These are phyloP conservation scores for Calonectria pseudoreteaudii DNA, from an alignment of 2,329 filamentous ascomycete species.

Conservation along the genomic window DNA sequence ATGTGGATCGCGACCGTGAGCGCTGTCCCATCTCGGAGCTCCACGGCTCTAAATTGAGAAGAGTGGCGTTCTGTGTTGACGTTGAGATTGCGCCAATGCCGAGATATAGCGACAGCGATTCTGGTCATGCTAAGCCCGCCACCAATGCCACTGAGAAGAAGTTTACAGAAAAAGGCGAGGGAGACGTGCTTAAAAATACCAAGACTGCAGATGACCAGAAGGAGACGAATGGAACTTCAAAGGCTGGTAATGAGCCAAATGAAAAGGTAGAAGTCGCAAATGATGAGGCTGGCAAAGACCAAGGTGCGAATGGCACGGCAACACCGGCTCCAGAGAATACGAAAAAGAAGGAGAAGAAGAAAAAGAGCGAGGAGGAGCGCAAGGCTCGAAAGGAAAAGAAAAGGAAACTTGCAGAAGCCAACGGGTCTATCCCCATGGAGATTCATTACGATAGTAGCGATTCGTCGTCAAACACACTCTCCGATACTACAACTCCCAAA, in stretches of 20 bases:
- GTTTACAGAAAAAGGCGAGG: slow-evolving; percentile 77
- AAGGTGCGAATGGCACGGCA: slow-evolving; percentile 39
- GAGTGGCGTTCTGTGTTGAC: slow-evolving; percentile 96
- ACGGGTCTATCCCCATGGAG: slow-evolving; percentile 88
- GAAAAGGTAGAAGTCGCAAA: slow-evolving; percentile 49
- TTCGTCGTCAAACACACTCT: slow-evolving; percentile 54
- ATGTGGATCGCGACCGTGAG: slow-evolving; percentile 83
- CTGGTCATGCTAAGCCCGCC: slow-evolving; percentile 52
- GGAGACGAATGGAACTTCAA: slow-evolving; percentile 53
- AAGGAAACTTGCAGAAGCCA: slow-evolving; percentile 85
- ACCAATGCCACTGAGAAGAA: slow-evolving; percentile 68
- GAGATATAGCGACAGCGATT: slow-evolving; percentile 75
- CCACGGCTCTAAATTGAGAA: slow-evolving; percentile 81
- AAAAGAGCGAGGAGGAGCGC: slow-evolving; percentile 90
- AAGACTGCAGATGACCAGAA: slow-evolving; percentile 65
- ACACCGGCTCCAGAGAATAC: slow-evolving; percentile 51
- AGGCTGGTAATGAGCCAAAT: slow-evolving; percentile 56
- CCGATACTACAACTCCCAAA: slow-evolving; percentile 37
- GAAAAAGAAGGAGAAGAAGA: slow-evolving; percentile 95
- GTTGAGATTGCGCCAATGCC: slow-evolving; percentile 95
- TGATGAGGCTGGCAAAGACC: slow-evolving; percentile 39
- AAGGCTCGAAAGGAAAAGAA: slow-evolving; percentile 94
- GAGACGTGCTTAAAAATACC: slow-evolving; percentile 77
- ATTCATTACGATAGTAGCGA: slow-evolving; percentile 78
- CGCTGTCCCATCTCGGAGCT: slow-evolving; percentile 84